Evolutionary conservation across 768 basidiomycete genomes (phyloP), one percentile per base, ranked within the genome.

Genomic region (Calvatia gigantea): DNA sequence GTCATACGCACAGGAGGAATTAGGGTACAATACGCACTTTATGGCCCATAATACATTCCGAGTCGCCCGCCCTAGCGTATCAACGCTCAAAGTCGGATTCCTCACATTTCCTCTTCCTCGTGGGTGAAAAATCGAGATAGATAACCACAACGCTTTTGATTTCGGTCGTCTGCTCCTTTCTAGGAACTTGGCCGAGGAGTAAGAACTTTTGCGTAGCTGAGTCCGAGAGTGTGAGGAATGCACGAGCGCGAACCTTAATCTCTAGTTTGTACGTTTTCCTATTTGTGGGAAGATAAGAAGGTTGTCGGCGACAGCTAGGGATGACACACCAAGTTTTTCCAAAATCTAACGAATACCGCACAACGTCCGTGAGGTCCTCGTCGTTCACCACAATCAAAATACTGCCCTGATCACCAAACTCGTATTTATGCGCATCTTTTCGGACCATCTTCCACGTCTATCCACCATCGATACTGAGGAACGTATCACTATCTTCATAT

Each of bases 181-280:
- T 81, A 2, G 82, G 73, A 11, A 94, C 77, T 57, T 88, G 86
- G 4, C 89, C 97, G 23, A 97, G 78, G 6, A 99, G 76, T 7
- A 98, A 66, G 75, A 98, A 98, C 70, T 96, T 98, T 67, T 97
- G 96, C 0, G 93, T 95, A 0, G 97, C 98, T 11, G 93, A 93
- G 62, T 99, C 97, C 0, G 93, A 91, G 4, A 98, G 81, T 3
- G 94, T 97, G 38, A 89, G 85, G n/a, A 99, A 74, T 0, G 84
- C 84, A 6, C 83, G 78, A 0, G 91, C 86, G 19, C 87, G 85
- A 4, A 98, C 59, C 27, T 74, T 85, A 56, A 90, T 68, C 2
- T 84, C 90, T 49, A 95, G 72, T 11, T 88, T 70, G 58, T 90
- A 85, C 11, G 77, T 73, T 54, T 81, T 72, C 94, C 94, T 95